Percentiles rank a stretch among this genome's conserved stretches.
Conservation (phyloP, 2,329 filamentous ascomycete genomes). For the Sporothrix brunneoviolacea region DNA sequence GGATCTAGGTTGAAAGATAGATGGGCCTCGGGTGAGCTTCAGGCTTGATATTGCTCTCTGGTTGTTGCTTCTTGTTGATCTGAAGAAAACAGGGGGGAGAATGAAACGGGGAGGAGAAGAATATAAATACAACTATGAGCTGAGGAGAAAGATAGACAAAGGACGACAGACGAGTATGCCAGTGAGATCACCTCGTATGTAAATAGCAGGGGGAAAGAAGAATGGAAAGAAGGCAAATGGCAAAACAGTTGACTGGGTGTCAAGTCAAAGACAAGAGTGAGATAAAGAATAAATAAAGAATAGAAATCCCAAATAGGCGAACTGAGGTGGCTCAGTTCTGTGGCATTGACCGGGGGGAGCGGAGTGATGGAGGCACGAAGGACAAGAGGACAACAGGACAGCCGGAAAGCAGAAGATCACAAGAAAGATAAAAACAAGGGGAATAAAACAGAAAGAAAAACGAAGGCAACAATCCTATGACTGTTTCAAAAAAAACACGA, state of each 20-base stretch:
- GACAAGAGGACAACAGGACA: background rate
- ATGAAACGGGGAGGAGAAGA: background rate
- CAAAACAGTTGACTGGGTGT: background rate
- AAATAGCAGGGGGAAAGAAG: background rate
- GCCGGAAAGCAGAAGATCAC: background rate
- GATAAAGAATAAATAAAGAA: conserved; percentile 1
- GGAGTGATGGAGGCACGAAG: conserved; percentile 1
- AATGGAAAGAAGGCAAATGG: background rate
- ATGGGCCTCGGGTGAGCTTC: background rate
- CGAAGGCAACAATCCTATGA: conserved; percentile 16
- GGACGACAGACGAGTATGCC: conserved; percentile 1
- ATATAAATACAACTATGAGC: conserved; percentile 15
- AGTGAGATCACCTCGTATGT: conserved; percentile 1
- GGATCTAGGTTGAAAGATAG: background rate
- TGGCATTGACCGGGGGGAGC: background rate
- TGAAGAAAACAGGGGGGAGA: conserved; percentile 2
- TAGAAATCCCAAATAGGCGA: conserved; percentile 7
- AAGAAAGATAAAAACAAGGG: background rate
- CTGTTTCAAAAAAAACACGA: conserved; percentile 15
- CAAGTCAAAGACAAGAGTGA: conserved; percentile 1
- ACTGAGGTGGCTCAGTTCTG: conserved; percentile 11
- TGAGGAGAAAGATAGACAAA: background rate
- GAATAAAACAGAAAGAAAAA: conserved; percentile 7
- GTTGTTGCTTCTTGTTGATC: conserved; percentile 1
- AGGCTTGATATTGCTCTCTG: conserved; percentile 8